A percentile compares a stretch with the other conserved stretches of the same genome.
phyloP scores from a whole-genome alignment of 176 grass and related monocot species.

The Carex cristatella region DNA sequence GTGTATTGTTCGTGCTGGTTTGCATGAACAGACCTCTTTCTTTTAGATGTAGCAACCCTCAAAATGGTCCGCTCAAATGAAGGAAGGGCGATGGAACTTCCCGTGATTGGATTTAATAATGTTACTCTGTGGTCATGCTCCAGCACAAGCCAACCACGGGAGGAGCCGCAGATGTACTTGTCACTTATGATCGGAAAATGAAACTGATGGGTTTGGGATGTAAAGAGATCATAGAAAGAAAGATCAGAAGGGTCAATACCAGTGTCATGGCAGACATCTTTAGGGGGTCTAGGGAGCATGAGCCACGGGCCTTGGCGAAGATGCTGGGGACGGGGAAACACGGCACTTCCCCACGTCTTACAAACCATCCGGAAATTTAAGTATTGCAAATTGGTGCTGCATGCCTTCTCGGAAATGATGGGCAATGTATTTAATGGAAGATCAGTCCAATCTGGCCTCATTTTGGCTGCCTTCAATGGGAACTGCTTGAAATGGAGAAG shows the following conservation, averaged over 20 bases:
- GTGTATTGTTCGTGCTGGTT: not conserved
- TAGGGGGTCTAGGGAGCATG: not conserved
- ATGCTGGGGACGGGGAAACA: not conserved
- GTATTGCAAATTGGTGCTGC: not conserved
- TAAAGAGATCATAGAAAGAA: conserved; percentile 9
- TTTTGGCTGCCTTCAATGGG: not conserved
- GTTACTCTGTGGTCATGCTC: not conserved
- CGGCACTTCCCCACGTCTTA: not conserved
- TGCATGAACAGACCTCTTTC: not conserved
- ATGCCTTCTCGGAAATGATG: conserved; percentile 2
- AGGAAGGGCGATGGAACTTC: not conserved
- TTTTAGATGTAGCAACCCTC: not conserved
- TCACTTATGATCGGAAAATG: not conserved
- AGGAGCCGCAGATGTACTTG: not conserved
- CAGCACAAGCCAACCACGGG: not conserved
- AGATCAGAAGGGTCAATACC: not conserved
- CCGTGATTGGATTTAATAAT: not conserved
- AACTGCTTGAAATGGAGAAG: not conserved
- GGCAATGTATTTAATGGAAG: not conserved
- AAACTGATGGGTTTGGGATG: not conserved
- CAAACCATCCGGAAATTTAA: not conserved
- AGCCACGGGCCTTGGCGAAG: not conserved
- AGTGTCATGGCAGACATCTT: not conserved
- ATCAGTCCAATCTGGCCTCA: not conserved
- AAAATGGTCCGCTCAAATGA: not conserved